These are phyloP conservation scores for Seiridium unicorne DNA, from an alignment of 2,329 filamentous ascomycete genomes.

Conservation along the genomic window DNA sequence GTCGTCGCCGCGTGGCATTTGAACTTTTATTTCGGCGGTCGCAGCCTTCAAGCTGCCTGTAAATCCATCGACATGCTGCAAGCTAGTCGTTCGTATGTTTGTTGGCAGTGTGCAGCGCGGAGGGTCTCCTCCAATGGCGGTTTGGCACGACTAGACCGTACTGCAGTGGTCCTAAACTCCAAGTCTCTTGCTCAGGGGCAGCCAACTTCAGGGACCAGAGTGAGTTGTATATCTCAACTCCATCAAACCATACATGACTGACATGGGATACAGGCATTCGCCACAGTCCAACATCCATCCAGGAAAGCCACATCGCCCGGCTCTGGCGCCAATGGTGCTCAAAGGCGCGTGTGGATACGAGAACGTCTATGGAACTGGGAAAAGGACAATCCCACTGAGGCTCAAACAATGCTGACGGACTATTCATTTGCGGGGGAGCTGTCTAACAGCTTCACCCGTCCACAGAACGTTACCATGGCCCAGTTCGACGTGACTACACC, in stretches of 20 bases:
- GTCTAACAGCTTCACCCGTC: conserved; percentile 34
- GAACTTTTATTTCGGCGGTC: background rate
- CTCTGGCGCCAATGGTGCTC: background rate
- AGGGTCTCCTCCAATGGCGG: conserved; percentile 10
- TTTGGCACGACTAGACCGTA: conserved; percentile 9
- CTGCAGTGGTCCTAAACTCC: background rate
- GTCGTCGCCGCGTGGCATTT: background rate
- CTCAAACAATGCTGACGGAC: conserved; percentile 25
- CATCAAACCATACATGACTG: background rate
- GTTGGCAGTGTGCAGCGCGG: conserved; percentile 26
- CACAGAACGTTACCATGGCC: conserved; percentile 27
- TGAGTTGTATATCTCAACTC: background rate
- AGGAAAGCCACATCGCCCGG: background rate
- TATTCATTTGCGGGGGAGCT: conserved; percentile 21
- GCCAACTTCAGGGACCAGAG: background rate
- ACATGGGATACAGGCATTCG: conserved; percentile 14
- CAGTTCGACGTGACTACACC: conserved; percentile 26
- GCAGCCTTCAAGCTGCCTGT: background rate
- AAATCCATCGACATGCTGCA: conserved; percentile 20
- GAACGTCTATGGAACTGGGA: conserved; percentile 41
- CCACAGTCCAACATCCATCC: conserved; percentile 22
- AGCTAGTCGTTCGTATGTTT: conserved; percentile 25
- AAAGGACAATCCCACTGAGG: conserved; percentile 28
- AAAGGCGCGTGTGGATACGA: conserved; percentile 30
- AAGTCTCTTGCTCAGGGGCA: background rate